Evolutionary conservation across 2,329 filamentous ascomycete species (phyloP).

Genomic region (Coniella vitis): DNA sequence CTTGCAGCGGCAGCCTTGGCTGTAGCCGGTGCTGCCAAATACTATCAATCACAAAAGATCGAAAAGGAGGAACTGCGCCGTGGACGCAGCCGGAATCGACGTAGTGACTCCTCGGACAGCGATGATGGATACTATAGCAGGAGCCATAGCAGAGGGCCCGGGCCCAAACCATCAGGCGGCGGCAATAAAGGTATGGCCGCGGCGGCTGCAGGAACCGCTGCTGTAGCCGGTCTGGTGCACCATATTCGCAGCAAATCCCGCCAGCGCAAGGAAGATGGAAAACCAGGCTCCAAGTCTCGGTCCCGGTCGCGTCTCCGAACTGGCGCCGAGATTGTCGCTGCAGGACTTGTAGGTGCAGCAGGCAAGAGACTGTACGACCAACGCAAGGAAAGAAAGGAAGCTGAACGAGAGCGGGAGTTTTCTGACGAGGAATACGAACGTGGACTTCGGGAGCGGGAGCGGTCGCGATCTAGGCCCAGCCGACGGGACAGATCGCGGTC

Average conservation of each 20-base stretch:
- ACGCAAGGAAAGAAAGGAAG: constrained; percentile 54
- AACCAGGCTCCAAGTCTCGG: constrained; percentile 30
- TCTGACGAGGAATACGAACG: constrained; percentile 24
- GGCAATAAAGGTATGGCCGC: constrained; percentile 47
- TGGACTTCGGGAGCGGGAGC: constrained; percentile 29
- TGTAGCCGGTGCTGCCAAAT: constrained; percentile 59
- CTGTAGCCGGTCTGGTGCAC: constrained; percentile 51
- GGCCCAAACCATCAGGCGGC: constrained; percentile 24
- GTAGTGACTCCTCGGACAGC: constrained; percentile 30
- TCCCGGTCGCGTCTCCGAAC: constrained; percentile 43
- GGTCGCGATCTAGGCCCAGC: constrained; percentile 20
- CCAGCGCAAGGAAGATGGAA: constrained; percentile 22
- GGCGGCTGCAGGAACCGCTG: constrained; percentile 50
- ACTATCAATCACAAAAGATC: constrained; percentile 52
- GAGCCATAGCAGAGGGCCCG: constrained; percentile 28
- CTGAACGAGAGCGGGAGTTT: constrained; percentile 28
- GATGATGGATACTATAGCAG: constrained; percentile 33
- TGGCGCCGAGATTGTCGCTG: constrained; percentile 54
- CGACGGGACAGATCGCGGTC: constrained; percentile 12
- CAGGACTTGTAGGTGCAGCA: constrained; percentile 52
- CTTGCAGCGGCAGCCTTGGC: constrained; percentile 58
- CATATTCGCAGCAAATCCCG: constrained; percentile 48
- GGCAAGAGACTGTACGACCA: constrained; percentile 56
- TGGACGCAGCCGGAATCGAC: constrained; percentile 46
- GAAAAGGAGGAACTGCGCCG: constrained; percentile 53